A percentile compares a stretch with the other conserved stretches of the same genome.
These are phyloP conservation scores for Spencermartinsiella europaea DNA, from an alignment of 805 yeast genomes.

Conservation along the genomic window DNA sequence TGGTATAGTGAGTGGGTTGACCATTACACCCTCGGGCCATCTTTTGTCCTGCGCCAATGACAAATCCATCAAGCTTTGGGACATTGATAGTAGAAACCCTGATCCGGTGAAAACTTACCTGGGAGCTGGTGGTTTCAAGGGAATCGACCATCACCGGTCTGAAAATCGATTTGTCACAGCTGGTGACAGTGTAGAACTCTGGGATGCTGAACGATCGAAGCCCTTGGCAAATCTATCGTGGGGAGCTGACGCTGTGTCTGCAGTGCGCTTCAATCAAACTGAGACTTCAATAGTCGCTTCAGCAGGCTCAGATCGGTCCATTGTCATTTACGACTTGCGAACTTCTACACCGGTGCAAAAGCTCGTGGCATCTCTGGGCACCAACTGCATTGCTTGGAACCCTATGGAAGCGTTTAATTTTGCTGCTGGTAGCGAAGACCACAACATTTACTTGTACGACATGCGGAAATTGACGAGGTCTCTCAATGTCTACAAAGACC, in stretches of 20 bases:
- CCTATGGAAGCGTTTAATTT: constrained; percentile 96
- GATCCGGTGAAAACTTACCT: constrained; percentile 75
- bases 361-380: constrained; percentile 72
- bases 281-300: constrained; percentile 87
- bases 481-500: constrained; percentile 84
- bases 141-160: constrained; percentile 78
- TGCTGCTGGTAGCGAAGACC: constrained; percentile 91
- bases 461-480: constrained; percentile 88
- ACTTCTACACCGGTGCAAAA: constrained; percentile 91
- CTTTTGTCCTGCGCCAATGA: constrained; percentile 87
- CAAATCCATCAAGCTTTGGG: constrained; percentile 85
- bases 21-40: constrained; percentile 60
- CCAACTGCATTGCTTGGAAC: constrained; percentile 89
- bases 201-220: constrained; percentile 81
- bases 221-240: constrained; percentile 77
- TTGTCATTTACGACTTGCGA: constrained; percentile 85
- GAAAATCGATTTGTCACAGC: constrained; percentile 83
- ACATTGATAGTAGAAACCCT: constrained; percentile 38
- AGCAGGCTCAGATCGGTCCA: constrained; percentile 84
- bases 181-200: constrained; percentile 82
- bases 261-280: constrained; percentile 82
- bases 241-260: constrained; percentile 90
- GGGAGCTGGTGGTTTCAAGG: constrained; percentile 79
- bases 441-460: constrained; percentile 90
- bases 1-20: constrained; percentile 81